phyloP scores from a whole-genome alignment of 2,329 filamentous ascomycete genomes.

The Apiospora sp. region DNA sequence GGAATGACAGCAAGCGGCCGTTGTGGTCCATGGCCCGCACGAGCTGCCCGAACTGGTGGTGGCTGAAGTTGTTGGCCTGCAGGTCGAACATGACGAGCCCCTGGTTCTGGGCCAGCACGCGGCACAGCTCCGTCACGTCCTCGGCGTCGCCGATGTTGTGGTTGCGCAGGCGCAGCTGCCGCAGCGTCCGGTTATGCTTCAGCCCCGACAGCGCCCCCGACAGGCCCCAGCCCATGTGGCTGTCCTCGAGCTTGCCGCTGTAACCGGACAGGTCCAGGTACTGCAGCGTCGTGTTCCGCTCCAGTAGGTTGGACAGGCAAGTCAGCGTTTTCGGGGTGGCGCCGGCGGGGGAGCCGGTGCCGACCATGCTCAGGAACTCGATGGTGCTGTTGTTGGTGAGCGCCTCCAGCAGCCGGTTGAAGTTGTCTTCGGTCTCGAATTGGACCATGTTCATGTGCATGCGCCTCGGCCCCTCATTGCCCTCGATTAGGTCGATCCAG shows the following conservation, averaged over 20 bases:
- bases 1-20: conserved; percentile 41
- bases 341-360: conserved; percentile 58
- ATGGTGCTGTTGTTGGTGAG: conserved; percentile 60
- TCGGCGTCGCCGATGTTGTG: conserved; percentile 59
- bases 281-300: conserved; percentile 58
- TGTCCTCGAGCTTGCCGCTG: conserved; percentile 64
- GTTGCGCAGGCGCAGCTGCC: conserved; percentile 63
- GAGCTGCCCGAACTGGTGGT: conserved; percentile 40
- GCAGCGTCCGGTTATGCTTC: conserved; percentile 51
- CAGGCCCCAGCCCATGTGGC: conserved; percentile 61
- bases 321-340: conserved; percentile 55
- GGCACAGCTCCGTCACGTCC: conserved; percentile 52
- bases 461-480: conserved; percentile 56
- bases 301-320: conserved; percentile 59
- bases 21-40: conserved; percentile 37
- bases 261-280: conserved; percentile 65
- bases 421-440: conserved; percentile 59
- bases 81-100: conserved; percentile 62
- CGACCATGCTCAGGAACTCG: conserved; percentile 60
- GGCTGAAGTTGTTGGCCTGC: conserved; percentile 62
- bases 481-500: conserved; percentile 56
- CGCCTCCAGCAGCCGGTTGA: conserved; percentile 58
- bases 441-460: conserved; percentile 66
- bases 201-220: conserved; percentile 58
- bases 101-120: conserved; percentile 56